phyloP scores from a whole-genome alignment of 768 basidiomycete genomes.

The Lactifluus rugatus region DNA sequence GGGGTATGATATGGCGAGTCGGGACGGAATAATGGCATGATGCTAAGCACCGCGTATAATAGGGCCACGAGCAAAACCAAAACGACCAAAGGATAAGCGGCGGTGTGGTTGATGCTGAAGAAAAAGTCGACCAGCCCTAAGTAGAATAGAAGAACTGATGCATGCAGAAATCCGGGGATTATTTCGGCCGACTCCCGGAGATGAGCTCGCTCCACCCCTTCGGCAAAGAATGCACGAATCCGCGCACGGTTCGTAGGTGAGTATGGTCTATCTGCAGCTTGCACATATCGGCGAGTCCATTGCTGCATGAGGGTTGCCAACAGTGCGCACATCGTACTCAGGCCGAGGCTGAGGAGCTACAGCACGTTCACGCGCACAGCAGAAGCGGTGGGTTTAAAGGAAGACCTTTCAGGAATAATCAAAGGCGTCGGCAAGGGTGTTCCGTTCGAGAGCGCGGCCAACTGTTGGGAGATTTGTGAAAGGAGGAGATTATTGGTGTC shows the following conservation, averaged over 20 bases:
- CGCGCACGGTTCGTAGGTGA: neutral
- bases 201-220: too few relatives aligned
- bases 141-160: too few relatives aligned
- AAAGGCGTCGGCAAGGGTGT: neutral
- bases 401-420: neutral
- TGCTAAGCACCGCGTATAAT: too few relatives aligned
- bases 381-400: neutral
- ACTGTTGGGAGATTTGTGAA: neutral
- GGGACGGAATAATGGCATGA: too few relatives aligned
- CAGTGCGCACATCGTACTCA: neutral
- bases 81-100: too few relatives aligned
- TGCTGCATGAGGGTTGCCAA: neutral
- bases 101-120: neutral
- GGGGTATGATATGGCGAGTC: too few relatives aligned
- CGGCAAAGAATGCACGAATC: slow-evolving; percentile 24
- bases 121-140: neutral
- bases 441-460: neutral
- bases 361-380: neutral
- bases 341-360: neutral
- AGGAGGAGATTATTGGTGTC: neutral
- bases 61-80: too few relatives aligned
- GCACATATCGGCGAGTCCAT: neutral
- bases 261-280: neutral
- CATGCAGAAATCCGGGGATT: too few relatives aligned
- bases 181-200: too few relatives aligned